Evolutionary conservation across 192 early-diverging fungal species (phyloP).

Genomic region (Backusella mclennaniae): DNA sequence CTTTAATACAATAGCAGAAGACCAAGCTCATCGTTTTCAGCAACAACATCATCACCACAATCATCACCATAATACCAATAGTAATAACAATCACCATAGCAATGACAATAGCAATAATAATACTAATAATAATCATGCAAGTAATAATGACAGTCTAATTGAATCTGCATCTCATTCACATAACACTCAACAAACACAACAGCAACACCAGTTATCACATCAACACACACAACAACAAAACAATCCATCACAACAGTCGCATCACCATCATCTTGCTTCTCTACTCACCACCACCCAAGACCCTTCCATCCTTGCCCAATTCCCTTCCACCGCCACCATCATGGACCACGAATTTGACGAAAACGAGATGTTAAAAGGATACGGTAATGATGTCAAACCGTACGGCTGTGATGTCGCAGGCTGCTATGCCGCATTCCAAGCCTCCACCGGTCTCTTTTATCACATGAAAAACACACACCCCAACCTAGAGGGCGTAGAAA

Average conservation of each 20-base stretch:
- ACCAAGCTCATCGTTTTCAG: constrained; percentile 6
- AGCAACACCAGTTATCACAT: neutral
- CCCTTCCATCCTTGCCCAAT: constrained; percentile 31
- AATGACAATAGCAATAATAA: neutral
- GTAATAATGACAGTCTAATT: neutral
- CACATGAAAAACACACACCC: constrained; percentile 41
- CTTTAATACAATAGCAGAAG: constrained; percentile 7
- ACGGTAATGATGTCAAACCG: constrained; percentile 18
- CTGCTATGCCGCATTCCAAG: constrained; percentile 26
- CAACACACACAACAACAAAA: neutral
- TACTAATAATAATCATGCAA: neutral
- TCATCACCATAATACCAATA: neutral
- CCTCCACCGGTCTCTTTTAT: constrained; percentile 39
- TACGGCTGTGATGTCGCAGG: constrained; percentile 40
- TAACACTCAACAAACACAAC: neutral
- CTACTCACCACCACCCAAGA: constrained; percentile 1
- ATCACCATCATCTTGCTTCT: neutral
- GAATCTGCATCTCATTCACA: neutral
- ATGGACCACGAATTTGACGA: neutral
- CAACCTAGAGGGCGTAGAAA: constrained; percentile 24
- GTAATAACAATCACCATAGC: neutral
- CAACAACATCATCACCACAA: neutral
- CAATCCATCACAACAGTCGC: neutral
- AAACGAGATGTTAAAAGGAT: constrained; percentile 10
- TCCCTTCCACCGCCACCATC: neutral